These are phyloP conservation scores for Moesziomyces antarcticus DNA, from an alignment of 1,284 basidiomycete species.

Conservation along the genomic window DNA sequence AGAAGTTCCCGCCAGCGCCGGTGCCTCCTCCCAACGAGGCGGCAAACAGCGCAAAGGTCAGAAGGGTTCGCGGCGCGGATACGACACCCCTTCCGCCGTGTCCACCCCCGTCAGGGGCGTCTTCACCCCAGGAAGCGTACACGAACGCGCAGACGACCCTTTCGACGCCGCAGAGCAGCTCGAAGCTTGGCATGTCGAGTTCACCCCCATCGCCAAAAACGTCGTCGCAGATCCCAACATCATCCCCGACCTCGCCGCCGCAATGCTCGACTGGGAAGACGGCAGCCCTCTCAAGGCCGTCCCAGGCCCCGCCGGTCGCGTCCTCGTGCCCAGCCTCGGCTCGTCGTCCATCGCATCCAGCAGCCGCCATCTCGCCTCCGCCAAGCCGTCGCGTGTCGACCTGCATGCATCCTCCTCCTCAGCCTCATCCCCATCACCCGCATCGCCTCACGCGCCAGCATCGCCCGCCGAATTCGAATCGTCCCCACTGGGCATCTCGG, in stretches of 20 bases:
- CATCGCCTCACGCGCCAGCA: conserved; percentile 18
- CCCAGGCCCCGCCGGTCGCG: conserved; percentile 19
- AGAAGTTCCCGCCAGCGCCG: conserved; percentile 42
- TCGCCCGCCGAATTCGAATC: conserved; percentile 17
- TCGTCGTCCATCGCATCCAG: conserved; percentile 1
- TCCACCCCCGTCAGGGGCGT: conserved; percentile 32
- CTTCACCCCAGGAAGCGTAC: conserved; percentile 30
- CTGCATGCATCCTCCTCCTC: conserved; percentile 16
- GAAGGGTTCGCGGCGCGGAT: conserved; percentile 28
- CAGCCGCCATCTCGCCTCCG: conserved; percentile 4
- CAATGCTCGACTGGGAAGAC: conserved; percentile 49
- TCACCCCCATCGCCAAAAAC: conserved; percentile 58
- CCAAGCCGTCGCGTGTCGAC: conserved; percentile 14
- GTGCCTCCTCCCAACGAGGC: conserved; percentile 11
- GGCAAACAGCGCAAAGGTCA: conserved; percentile 41
- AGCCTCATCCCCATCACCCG: conserved; percentile 19
- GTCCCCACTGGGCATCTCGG: conserved; percentile 33
- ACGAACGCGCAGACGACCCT: conserved; percentile 44
- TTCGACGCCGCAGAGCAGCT: conserved; percentile 52
- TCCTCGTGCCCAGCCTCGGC: conserved; percentile 18
- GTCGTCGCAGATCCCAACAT: conserved; percentile 45
- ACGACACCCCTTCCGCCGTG: conserved; percentile 32
- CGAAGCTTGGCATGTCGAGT: conserved; percentile 66
- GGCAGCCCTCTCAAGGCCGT: conserved; percentile 41
- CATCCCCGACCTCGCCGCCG: conserved; percentile 33